Percentiles rank a stretch among this genome's conserved stretches.
phyloP scores from a whole-genome alignment of 2,329 filamentous ascomycete genomes.

The Microascus cirrosus region DNA sequence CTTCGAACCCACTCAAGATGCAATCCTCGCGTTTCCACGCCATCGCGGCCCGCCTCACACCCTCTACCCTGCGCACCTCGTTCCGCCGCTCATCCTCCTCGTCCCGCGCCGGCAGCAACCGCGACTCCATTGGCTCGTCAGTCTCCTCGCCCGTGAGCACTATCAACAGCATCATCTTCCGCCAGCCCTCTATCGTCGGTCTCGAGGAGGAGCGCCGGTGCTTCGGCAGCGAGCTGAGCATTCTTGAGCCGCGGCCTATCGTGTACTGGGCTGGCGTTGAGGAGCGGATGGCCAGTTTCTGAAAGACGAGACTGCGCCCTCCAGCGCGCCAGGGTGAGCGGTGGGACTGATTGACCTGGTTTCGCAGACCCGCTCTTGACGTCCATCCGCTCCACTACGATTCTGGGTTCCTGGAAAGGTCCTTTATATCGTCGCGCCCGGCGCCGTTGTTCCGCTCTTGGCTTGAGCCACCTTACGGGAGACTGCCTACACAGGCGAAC shows the following conservation, averaged over 20 bases:
- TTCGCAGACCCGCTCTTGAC: neutral
- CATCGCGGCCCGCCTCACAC: slow-evolving; percentile 38
- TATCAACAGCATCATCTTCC: slow-evolving; percentile 48
- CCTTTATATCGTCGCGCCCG: neutral
- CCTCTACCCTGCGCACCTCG: slow-evolving; percentile 35
- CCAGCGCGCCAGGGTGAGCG: neutral
- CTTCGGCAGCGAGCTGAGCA: slow-evolving; percentile 39
- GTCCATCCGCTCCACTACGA: neutral
- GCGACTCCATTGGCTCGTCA: slow-evolving; percentile 29
- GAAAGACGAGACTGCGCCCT: slow-evolving; percentile 4
- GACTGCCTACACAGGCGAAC: neutral
- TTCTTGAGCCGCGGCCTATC: slow-evolving; percentile 51
- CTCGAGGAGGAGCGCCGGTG: slow-evolving; percentile 44
- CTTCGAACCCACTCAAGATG: slow-evolving; percentile 21
- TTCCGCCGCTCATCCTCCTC: slow-evolving; percentile 40
- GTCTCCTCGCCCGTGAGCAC: slow-evolving; percentile 32
- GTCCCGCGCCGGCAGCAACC: slow-evolving; percentile 26
- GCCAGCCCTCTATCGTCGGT: slow-evolving; percentile 45
- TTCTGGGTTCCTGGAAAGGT: neutral
- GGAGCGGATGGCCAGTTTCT: slow-evolving; percentile 41
- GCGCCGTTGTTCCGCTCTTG: neutral
- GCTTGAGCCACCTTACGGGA: neutral
- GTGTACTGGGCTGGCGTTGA: slow-evolving; percentile 54
- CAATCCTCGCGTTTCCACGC: slow-evolving; percentile 36
- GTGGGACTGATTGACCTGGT: neutral